Evolutionary conservation across 805 yeast genomes (phyloP).

Genomic region (Hermanozyma aechmeae): DNA sequence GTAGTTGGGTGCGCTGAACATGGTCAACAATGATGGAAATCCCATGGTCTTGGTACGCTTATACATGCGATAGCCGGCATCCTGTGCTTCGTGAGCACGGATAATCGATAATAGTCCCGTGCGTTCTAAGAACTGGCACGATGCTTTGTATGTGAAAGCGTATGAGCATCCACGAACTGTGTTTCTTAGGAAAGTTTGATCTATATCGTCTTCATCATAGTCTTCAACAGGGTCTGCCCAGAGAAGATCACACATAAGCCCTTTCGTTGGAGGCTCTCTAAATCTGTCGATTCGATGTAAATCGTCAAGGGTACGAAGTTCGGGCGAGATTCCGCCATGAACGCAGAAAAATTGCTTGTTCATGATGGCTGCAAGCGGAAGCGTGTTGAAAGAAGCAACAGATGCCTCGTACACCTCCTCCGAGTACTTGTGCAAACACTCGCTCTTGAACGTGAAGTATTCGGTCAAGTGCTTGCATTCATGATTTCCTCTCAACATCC

Average conservation of each 20-base stretch:
- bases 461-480: constrained; percentile 90
- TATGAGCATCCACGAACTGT: constrained; percentile 86
- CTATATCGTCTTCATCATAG: constrained; percentile 50
- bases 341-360: constrained; percentile 91
- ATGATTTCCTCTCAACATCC: constrained; percentile 88
- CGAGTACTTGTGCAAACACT: constrained; percentile 80
- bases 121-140: constrained; percentile 66
- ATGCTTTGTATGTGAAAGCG: constrained; percentile 77
- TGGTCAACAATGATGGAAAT: constrained; percentile 82
- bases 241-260: constrained; percentile 86
- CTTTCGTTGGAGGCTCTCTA: constrained; percentile 87
- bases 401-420: constrained; percentile 58
- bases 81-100: constrained; percentile 97
- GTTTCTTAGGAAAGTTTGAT: constrained; percentile 51
- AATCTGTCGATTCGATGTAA: constrained; percentile 66
- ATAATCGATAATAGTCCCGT: constrained; percentile 78
- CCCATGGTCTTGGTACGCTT: constrained; percentile 75
- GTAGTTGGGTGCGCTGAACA: constrained; percentile 94
- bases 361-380: constrained; percentile 91
- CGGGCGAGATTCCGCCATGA: constrained; percentile 94
- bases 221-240: constrained; percentile 97
- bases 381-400: constrained; percentile 68
- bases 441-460: constrained; percentile 86
- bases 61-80: constrained; percentile 94
- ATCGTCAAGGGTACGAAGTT: constrained; percentile 61